phyloP scores from a whole-genome alignment of 495 filamentous ascomycete genomes.

The Aspergillus wentii region DNA sequence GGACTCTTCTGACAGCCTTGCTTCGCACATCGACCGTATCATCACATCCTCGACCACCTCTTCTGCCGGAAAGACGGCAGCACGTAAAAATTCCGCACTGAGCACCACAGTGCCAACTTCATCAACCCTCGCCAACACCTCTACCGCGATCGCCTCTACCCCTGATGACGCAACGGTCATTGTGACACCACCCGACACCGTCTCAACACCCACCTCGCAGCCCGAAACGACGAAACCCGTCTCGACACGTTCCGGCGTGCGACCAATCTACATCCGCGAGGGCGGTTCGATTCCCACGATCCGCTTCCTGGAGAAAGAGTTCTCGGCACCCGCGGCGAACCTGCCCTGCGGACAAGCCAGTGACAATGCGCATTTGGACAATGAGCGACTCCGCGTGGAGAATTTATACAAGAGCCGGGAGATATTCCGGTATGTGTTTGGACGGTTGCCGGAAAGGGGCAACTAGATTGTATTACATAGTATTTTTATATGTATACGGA shows the following conservation, averaged over 20 bases:
- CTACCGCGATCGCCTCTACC: constrained; percentile 2
- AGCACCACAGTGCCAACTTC: constrained; percentile 49
- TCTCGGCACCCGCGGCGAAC: constrained; percentile 86
- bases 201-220: not conserved
- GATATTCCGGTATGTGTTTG: constrained; percentile 86
- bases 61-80: constrained; percentile 27
- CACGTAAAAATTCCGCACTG: constrained; percentile 31
- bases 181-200: not conserved
- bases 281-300: constrained; percentile 93
- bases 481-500: too few relatives aligned
- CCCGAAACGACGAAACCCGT: not conserved
- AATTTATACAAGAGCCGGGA: constrained; percentile 90
- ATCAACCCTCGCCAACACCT: constrained; percentile 46
- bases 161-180: not conserved
- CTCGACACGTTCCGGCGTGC: constrained; percentile 13
- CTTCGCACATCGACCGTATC: constrained; percentile 43
- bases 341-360: constrained; percentile 93
- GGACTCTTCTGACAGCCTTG: constrained; percentile 40
- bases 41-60: constrained; percentile 42
- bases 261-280: constrained; percentile 83
- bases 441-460: constrained; percentile 54
- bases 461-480: too few relatives aligned
- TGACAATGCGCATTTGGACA: constrained; percentile 90
- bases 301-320: constrained; percentile 91
- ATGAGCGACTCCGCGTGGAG: constrained; percentile 79